A percentile compares a stretch with the other conserved stretches of the same genome.
These are phyloP conservation scores for Ascocoryne sarcoides DNA, from an alignment of 2,329 filamentous ascomycete species.

Conservation along the genomic window DNA sequence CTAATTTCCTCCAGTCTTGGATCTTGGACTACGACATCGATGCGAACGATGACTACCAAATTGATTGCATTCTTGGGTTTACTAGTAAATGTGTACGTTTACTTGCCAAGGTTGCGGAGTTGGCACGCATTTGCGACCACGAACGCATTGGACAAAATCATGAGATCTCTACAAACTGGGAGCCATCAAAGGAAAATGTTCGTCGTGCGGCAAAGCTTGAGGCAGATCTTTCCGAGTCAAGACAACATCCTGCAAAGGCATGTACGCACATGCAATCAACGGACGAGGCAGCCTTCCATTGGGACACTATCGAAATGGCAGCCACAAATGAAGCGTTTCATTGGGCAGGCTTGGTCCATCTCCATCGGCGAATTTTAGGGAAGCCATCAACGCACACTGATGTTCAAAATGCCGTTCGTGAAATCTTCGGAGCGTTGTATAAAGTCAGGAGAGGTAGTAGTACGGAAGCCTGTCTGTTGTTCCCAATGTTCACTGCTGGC, in stretches of 20 bases:
- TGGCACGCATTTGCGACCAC: constrained; percentile 60
- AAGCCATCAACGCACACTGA: constrained; percentile 46
- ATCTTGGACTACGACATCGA: constrained; percentile 39
- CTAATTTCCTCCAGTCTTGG: constrained; percentile 15
- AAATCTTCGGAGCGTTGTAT: constrained; percentile 53
- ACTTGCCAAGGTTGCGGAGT: constrained; percentile 61
- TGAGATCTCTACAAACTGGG: constrained; percentile 46
- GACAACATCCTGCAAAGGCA: constrained; percentile 32
- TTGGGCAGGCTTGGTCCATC: constrained; percentile 67
- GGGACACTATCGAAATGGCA: constrained; percentile 55
- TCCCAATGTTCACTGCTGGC: constrained; percentile 77
- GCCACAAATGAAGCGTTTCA: constrained; percentile 74
- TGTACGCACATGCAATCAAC: constrained; percentile 38
- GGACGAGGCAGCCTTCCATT: constrained; percentile 41
- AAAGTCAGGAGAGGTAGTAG: constrained; percentile 57
- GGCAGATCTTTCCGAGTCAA: constrained; percentile 49
- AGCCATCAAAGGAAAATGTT: constrained; percentile 44
- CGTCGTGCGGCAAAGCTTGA: constrained; percentile 51
- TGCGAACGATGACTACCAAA: constrained; percentile 54
- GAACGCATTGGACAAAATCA: constrained; percentile 49
- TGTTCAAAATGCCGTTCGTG: constrained; percentile 54
- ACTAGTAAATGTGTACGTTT: constrained; percentile 63
- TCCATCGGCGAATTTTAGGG: constrained; percentile 64
- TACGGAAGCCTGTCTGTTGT: constrained; percentile 66
- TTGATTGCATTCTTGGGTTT: constrained; percentile 76